A percentile compares a stretch with the other conserved stretches of the same genome.
phyloP scores from a whole-genome alignment of 345 rosid species.

The Iberis pinnata region DNA sequence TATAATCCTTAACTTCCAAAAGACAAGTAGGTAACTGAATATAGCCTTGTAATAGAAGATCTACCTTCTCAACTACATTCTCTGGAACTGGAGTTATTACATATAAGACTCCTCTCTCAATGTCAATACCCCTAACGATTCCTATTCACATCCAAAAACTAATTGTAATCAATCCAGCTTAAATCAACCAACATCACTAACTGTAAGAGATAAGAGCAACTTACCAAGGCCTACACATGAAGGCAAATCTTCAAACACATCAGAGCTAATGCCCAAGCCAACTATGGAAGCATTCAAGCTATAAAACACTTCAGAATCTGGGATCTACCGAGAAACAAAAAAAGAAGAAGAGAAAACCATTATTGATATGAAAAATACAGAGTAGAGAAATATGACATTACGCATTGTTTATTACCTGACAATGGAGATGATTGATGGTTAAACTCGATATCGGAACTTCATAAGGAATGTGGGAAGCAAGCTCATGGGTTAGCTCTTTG shows the following conservation, averaged over 20 bases:
- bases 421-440: constrained; percentile 72
- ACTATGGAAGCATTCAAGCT: constrained; percentile 82
- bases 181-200: not conserved
- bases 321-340: constrained; percentile 42
- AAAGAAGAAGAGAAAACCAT: not conserved
- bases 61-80: constrained; percentile 61
- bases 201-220: constrained; percentile 18
- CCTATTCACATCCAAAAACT: constrained; percentile 40
- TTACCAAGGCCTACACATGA: constrained; percentile 87
- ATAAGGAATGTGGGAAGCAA: constrained; percentile 79
- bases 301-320: constrained; percentile 53
- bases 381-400: not conserved
- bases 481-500: constrained; percentile 78
- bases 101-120: constrained; percentile 50
- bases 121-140: constrained; percentile 82
- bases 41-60: constrained; percentile 69
- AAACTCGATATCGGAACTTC: constrained; percentile 73
- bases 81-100: constrained; percentile 78
- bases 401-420: constrained; percentile 43
- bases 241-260: constrained; percentile 52
- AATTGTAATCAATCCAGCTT: not conserved
- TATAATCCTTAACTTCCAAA: constrained; percentile 75
- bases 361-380: constrained; percentile 7
- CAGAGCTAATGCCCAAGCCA: constrained; percentile 73
- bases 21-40: constrained; percentile 76